These are phyloP conservation scores for Schizonepeta tenuifolia DNA, from an alignment of 257 asterid species.

Conservation along the genomic window DNA sequence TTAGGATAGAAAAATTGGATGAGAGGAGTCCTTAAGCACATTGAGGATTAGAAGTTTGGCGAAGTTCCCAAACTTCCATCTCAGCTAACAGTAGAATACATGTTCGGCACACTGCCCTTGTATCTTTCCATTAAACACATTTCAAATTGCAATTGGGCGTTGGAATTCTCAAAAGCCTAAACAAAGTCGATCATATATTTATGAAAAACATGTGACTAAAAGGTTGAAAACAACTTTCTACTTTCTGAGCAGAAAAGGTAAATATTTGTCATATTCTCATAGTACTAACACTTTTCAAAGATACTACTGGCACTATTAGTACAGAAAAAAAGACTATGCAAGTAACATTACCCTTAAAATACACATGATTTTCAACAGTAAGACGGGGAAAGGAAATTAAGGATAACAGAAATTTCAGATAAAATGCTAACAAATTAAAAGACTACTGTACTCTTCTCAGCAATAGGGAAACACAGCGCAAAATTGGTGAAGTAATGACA, in stretches of 20 bases:
- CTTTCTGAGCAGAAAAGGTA: not conserved
- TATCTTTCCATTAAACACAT: not conserved
- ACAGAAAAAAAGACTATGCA: not conserved
- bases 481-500: not conserved
- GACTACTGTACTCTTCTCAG: not conserved
- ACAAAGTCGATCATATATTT: not conserved
- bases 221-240: not conserved
- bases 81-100: not conserved
- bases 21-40: slow-evolving; percentile 8
- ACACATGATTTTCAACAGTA: not conserved
- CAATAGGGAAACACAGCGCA: not conserved
- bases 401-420: not conserved
- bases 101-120: not conserved
- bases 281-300: not conserved
- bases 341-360: not conserved
- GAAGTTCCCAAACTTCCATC: not conserved
- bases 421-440: not conserved
- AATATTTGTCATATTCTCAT: not conserved
- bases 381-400: not conserved
- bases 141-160: not conserved
- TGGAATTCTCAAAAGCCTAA: not conserved
- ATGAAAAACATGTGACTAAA: not conserved
- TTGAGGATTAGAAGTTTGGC: not conserved
- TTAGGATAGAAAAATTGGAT: slow-evolving; percentile 4
- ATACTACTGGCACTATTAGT: not conserved